These are phyloP conservation scores for Austropuccinia psidii DNA, from an alignment of 1,284 basidiomycete species.

Conservation along the genomic window DNA sequence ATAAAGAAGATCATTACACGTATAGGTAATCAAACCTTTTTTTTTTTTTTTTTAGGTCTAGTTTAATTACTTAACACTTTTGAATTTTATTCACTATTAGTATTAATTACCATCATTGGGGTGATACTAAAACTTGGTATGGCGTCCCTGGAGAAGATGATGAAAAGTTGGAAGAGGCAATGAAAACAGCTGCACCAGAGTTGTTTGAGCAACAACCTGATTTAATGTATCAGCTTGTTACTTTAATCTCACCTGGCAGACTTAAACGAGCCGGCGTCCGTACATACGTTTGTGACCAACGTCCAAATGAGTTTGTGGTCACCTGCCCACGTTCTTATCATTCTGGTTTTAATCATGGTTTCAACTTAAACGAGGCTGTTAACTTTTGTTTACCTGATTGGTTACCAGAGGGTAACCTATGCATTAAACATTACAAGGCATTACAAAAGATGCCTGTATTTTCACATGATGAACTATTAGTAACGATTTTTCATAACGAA, in stretches of 20 bases:
- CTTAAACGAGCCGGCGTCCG: slow-evolving; percentile 82
- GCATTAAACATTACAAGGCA: slow-evolving; percentile 72
- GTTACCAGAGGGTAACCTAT: slow-evolving; percentile 76
- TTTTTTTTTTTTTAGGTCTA: neutral
- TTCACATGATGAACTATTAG: slow-evolving; percentile 91
- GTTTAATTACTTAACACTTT: neutral
- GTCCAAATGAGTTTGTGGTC: slow-evolving; percentile 86
- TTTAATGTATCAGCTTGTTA: slow-evolving; percentile 92
- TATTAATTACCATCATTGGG: slow-evolving; percentile 64
- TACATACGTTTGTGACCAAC: slow-evolving; percentile 88
- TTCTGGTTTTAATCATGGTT: slow-evolving; percentile 94
- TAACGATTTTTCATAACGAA: slow-evolving; percentile 90
- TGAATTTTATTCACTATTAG: slow-evolving; percentile 4
- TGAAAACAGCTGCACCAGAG: slow-evolving; percentile 89
- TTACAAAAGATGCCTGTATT: slow-evolving; percentile 92
- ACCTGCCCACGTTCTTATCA: slow-evolving; percentile 99
- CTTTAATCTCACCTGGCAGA: slow-evolving; percentile 90
- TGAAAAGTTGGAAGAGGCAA: slow-evolving; percentile 91
- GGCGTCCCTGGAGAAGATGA: slow-evolving; percentile 90
- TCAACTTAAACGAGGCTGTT: slow-evolving; percentile 98
- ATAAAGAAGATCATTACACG: slow-evolving; percentile 99
- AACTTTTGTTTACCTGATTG: slow-evolving; percentile 98
- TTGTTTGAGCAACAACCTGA: slow-evolving; percentile 98
- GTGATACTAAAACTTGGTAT: slow-evolving; percentile 99
- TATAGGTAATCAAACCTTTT: slow-evolving; percentile 55